phyloP scores from a whole-genome alignment of 75 land plant species.

The Pinus tabuliformis region DNA sequence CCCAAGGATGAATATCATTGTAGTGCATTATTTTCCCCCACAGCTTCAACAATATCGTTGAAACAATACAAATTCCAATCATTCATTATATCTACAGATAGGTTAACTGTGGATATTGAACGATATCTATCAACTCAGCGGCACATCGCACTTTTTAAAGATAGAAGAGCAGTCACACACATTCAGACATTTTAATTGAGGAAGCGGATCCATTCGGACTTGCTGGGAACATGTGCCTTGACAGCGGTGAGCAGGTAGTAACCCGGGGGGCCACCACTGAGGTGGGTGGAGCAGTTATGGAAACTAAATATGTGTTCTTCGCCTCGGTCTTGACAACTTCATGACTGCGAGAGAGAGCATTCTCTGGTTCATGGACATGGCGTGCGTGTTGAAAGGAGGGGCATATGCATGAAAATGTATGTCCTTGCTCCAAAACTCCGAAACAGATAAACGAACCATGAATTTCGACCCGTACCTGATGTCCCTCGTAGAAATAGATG shows the following conservation, averaged over 20 bases:
- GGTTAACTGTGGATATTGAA: too few relatives aligned
- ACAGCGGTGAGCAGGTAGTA: slow-evolving; percentile 28
- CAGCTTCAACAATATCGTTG: too few relatives aligned
- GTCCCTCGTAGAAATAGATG: slow-evolving; percentile 3
- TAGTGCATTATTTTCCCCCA: too few relatives aligned
- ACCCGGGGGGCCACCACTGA: slow-evolving; percentile 19
- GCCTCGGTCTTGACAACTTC: background rate
- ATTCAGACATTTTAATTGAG: too few relatives aligned
- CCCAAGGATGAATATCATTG: too few relatives aligned
- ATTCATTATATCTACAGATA: too few relatives aligned
- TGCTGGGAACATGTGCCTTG: slow-evolving; percentile 20
- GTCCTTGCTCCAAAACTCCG: slow-evolving; percentile 1
- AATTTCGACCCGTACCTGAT: slow-evolving; percentile 44
- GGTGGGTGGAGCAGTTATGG: slow-evolving; percentile 15
- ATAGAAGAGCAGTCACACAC: too few relatives aligned
- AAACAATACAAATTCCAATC: too few relatives aligned
- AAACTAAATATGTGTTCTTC: background rate
- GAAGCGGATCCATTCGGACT: slow-evolving; percentile 22
- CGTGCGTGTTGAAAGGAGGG: slow-evolving; percentile 62
- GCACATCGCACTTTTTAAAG: too few relatives aligned
- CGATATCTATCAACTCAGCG: too few relatives aligned
- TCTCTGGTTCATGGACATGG: slow-evolving; percentile 64
- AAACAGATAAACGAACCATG: slow-evolving; percentile 30
- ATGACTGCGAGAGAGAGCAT: slow-evolving; percentile 32
- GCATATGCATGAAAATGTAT: slow-evolving; percentile 25